Evolutionary conservation across 352 stramenopile species (phyloP).

Genomic region (Pythium angustatum): DNA sequence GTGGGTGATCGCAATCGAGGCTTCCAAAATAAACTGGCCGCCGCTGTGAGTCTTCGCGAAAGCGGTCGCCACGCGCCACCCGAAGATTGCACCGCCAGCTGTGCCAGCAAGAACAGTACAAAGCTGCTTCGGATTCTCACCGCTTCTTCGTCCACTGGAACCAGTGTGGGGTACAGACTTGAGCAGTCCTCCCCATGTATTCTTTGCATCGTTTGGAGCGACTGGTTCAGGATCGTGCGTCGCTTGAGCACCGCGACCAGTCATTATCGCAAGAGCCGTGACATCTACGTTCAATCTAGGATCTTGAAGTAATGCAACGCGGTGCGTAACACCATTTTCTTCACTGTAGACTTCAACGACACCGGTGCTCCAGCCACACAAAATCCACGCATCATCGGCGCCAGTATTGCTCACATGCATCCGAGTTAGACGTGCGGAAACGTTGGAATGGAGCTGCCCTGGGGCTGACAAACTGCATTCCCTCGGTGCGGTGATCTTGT

Average conservation of each 20-base stretch:
- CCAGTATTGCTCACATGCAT: not conserved
- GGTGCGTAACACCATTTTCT: slow-evolving; percentile 14
- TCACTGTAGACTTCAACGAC: slow-evolving; percentile 45
- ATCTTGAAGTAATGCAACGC: slow-evolving; percentile 49
- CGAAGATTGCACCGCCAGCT: slow-evolving; percentile 19
- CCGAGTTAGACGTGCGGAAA: slow-evolving; percentile 1
- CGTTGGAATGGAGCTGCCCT: not conserved
- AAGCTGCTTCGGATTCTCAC: not conserved
- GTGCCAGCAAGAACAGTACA: slow-evolving; percentile 17
- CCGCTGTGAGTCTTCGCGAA: not conserved
- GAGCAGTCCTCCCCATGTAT: slow-evolving; percentile 20
- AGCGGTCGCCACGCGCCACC: not conserved
- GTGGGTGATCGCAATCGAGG: not conserved
- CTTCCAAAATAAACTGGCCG: slow-evolving; percentile 19
- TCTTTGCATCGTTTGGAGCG: not conserved
- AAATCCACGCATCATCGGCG: slow-evolving; percentile 30
- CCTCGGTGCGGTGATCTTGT: slow-evolving; percentile 23
- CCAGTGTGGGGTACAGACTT: not conserved
- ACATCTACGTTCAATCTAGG: slow-evolving; percentile 41
- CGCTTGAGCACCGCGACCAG: not conserved
- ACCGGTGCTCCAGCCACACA: slow-evolving; percentile 55
- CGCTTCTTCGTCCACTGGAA: not conserved
- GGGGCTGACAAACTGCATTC: not conserved
- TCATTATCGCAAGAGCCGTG: slow-evolving; percentile 31
- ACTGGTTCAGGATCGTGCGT: not conserved